Conservation (phyloP, 2,329 filamentous ascomycete genomes). For the Botryotinia calthae region DNA sequence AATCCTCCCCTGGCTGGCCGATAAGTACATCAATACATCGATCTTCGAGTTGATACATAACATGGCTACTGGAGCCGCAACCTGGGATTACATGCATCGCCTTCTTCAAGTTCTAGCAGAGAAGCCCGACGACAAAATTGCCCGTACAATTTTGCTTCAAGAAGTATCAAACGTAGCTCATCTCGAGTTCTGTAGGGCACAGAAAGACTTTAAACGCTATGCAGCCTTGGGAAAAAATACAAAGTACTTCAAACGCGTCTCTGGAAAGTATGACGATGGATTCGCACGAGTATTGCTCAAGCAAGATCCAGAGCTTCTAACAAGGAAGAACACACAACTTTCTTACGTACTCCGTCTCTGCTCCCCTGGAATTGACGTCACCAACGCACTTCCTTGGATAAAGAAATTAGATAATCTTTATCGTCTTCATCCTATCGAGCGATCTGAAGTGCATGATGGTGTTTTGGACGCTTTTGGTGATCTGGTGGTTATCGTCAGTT, state of each 20-base stretch:
- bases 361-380: constrained; percentile 40
- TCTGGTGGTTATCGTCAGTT: constrained; percentile 42
- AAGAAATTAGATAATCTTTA: constrained; percentile 44
- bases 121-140: constrained; percentile 34
- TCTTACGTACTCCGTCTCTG: constrained; percentile 48
- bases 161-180: constrained; percentile 48
- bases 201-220: constrained; percentile 44
- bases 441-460: constrained; percentile 39
- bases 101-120: constrained; percentile 39
- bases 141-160: constrained; percentile 43
- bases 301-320: constrained; percentile 43
- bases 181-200: constrained; percentile 44
- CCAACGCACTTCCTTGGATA: constrained; percentile 43
- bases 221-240: constrained; percentile 40
- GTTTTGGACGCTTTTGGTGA: constrained; percentile 42
- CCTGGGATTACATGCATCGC: constrained; percentile 22
- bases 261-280: constrained; percentile 40
- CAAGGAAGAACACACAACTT: constrained; percentile 42
- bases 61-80: constrained; percentile 14
- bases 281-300: constrained; percentile 44
- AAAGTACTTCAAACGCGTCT: constrained; percentile 46
- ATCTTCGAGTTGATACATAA: constrained; percentile 44
- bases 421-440: constrained; percentile 37
- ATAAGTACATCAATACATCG: constrained; percentile 44
- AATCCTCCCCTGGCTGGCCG: constrained; percentile 40